These are phyloP conservation scores for Hyaloscypha finlandica DNA, from an alignment of 495 filamentous ascomycete species.

Conservation along the genomic window DNA sequence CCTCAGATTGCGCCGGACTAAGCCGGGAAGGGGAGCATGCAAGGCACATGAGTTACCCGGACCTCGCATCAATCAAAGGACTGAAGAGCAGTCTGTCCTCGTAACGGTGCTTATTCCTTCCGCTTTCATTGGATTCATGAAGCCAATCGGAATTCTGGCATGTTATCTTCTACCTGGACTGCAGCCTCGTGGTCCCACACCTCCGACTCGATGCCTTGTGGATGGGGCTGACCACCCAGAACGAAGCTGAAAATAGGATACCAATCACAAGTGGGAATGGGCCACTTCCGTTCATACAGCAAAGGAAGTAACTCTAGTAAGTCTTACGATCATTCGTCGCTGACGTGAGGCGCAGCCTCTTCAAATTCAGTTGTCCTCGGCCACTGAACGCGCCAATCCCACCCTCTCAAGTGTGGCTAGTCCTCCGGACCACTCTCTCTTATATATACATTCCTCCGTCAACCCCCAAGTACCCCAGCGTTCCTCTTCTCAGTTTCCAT, in stretches of 20 bases:
- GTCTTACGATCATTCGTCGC: background rate
- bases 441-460: background rate
- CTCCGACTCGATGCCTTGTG: background rate
- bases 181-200: background rate
- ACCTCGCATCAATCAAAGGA: background rate
- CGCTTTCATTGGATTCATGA: background rate
- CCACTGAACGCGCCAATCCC: background rate
- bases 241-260: background rate
- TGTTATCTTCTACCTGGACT: background rate
- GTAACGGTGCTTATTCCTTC: background rate
- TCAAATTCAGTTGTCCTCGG: background rate
- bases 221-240: background rate
- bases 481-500: background rate
- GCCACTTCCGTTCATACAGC: background rate
- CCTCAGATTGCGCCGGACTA: background rate
- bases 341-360: conserved; percentile 6
- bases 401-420: background rate
- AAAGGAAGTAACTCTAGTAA: background rate
- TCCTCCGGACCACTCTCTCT: background rate
- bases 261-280: background rate
- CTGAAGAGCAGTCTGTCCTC: background rate
- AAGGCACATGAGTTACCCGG: background rate
- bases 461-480: background rate
- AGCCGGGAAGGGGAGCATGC: background rate
- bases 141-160: background rate